phyloP scores from a whole-genome alignment of 2,329 filamentous ascomycete species.

The Epichloe aotearoae region DNA sequence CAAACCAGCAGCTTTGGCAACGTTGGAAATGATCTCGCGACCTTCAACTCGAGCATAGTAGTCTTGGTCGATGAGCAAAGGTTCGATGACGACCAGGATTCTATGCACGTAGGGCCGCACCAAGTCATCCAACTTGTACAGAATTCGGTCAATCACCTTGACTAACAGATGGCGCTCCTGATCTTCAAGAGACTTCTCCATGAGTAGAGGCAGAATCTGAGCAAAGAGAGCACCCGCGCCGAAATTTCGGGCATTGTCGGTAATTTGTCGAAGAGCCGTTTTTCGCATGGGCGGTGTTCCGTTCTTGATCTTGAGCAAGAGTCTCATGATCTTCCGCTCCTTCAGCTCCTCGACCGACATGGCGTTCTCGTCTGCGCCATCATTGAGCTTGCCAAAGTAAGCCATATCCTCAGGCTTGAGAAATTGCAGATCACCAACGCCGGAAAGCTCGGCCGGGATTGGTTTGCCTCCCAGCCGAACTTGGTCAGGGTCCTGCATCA shows the following conservation, averaged over 20 bases:
- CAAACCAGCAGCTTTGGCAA: slow-evolving; percentile 89
- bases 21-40: slow-evolving; percentile 96
- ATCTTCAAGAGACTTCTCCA: slow-evolving; percentile 97
- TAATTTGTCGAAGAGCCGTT: slow-evolving; percentile 91
- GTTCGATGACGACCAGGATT: slow-evolving; percentile 96
- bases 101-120: slow-evolving; percentile 96
- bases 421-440: slow-evolving; percentile 90
- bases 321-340: slow-evolving; percentile 95
- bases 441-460: slow-evolving; percentile 87
- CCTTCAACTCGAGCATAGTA: slow-evolving; percentile 98
- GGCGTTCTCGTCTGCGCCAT: slow-evolving; percentile 81
- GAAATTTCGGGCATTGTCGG: slow-evolving; percentile 93
- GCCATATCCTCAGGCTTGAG: slow-evolving; percentile 98
- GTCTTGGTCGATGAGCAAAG: slow-evolving; percentile 97
- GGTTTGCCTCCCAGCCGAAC: slow-evolving; percentile 74
- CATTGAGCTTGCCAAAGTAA: slow-evolving; percentile 95
- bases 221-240: slow-evolving; percentile 91
- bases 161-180: slow-evolving; percentile 96
- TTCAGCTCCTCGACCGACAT: slow-evolving; percentile 93
- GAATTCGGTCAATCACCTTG: slow-evolving; percentile 95
- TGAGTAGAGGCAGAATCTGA: slow-evolving; percentile 88
- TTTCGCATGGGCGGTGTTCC: slow-evolving; percentile 98
- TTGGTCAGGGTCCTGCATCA: slow-evolving; percentile 93
- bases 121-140: slow-evolving; percentile 96
- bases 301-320: slow-evolving; percentile 97